These are phyloP conservation scores for Entelexis paramagnoliae DNA, from an alignment of 1,139 yeast genomes.

Conservation along the genomic window DNA sequence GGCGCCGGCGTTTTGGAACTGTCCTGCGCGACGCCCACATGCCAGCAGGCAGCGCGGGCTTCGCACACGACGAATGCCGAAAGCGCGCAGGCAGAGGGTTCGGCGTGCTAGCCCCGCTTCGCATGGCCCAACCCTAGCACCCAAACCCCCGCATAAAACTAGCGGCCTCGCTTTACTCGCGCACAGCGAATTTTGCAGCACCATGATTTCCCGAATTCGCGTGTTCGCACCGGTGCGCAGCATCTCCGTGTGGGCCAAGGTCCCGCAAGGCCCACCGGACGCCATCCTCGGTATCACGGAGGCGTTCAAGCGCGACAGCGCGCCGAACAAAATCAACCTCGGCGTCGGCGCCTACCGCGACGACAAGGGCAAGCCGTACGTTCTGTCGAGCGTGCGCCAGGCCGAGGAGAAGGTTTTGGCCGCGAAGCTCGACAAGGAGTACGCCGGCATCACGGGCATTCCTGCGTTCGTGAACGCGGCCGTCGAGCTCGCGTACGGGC, in stretches of 20 bases:
- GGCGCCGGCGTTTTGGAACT: too few species aligned
- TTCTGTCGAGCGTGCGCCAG: constrained; percentile 66
- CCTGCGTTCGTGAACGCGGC: constrained; percentile 68
- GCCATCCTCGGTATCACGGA: constrained; percentile 56
- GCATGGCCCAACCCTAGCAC: constrained; percentile 1
- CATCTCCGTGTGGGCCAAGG: constrained; percentile 30
- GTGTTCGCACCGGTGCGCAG: constrained; percentile 5
- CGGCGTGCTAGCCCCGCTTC: constrained; percentile 3
- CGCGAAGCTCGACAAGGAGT: constrained; percentile 71
- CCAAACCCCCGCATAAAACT: constrained; percentile 7
- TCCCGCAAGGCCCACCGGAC: constrained; percentile 55
- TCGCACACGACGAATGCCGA: constrained; percentile 2
- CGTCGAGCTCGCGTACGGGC: constrained; percentile 49
- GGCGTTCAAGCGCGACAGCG: constrained; percentile 40
- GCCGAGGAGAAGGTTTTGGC: constrained; percentile 37
- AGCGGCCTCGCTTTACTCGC: not conserved
- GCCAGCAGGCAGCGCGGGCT: not conserved
- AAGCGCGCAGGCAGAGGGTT: not conserved
- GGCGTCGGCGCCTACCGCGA: constrained; percentile 98
- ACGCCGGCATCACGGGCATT: constrained; percentile 74
- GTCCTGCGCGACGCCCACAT: too few species aligned
- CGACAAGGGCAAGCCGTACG: constrained; percentile 87
- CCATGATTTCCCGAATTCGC: constrained; percentile 4
- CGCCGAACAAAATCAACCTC: constrained; percentile 62
- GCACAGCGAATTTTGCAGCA: not conserved